Base-by-base conservation (phyloP, 306 rosid species). In the Fragaria iinumae region DNA sequence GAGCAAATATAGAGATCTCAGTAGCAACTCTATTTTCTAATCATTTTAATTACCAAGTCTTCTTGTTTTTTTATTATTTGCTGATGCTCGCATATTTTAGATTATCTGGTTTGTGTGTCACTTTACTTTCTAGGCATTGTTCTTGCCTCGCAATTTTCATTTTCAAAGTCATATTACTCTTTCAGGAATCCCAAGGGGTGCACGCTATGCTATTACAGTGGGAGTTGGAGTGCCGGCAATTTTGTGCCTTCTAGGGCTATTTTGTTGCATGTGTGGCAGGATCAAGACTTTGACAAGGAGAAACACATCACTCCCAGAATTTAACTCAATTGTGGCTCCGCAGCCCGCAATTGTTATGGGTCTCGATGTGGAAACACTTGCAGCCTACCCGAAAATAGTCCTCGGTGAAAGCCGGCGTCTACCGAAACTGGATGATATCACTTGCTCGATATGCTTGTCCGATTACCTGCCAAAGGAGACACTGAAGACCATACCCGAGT, bases 381-480 rank as follows among this genome's bases (percentile, higher is more conserved):
- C 83, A 53, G 89, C 91, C 0, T 92, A 83, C 66, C 93, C 89
- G 6, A 90, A 90, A 81, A 80, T 77, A 44, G 89, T 90, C 6
- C 67, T 90, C 3, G 92, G 91, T 0, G 86, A 89, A 59, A 87
- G 81, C 57, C 74, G 70, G 16, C 53, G 85, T 1, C 62, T 89
- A 11, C 94, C 86, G 2, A 84, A 74, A 81, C 83, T 83, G 3
- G 83, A 84, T 3, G 91, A 87, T 1, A 80, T 64, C 8, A 81
- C 67, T 0, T 92, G 97, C 80, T 63, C 96, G 34, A 92, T 90
- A 68, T 92, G 96, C 74, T n/a, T 92, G 62, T 86, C 90, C 0
- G 91, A 92, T 53, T 92, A 92, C 62, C 73, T 60, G 78, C 77
- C 97, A 25, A 84, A 84, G 56, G 92, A 92, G 77, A 92, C 85